Evolutionary conservation across 2,329 filamentous ascomycete species (phyloP), one percentile per base, ranked within the genome.

Genomic region (Escovopsis weberi): DNA sequence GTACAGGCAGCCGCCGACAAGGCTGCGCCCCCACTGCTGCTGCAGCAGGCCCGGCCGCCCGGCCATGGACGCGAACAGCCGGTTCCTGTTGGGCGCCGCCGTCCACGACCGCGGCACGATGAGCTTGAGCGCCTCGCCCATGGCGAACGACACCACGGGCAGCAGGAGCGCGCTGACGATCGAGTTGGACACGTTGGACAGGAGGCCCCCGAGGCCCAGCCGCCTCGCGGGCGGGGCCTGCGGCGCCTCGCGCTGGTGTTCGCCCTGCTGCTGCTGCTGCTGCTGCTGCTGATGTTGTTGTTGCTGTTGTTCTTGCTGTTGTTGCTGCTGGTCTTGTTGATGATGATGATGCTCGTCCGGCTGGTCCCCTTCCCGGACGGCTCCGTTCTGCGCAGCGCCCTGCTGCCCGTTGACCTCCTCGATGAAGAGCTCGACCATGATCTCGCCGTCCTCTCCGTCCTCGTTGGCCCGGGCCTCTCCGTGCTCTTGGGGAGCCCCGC

Each of bases 1-100:
- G 53, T 89, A 94, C 18, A 94, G 63, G 56, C 85, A 91, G 0
- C 91, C 91, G 1, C 91, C 91, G 1, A 91, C 72, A 3, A 98
- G 68, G 54, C 85, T 95, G 43, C 91, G 72, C 1, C 87, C 91
- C 86, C 91, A 96, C 45, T 80, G 78, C 51, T 83, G 76, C 55
- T 91, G 84, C 30, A 98, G 60, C 26, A 96, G 67, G 0, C 83
- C 80, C 0, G 75, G 74, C 3, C 72, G 66, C 33, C 67, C 47
- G 10, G 48, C 49, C 12, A 46, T 38, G 3, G 49, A 50, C 9
- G 50, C 45, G 44, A 41, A 41, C 28, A 48, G 44, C 50, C 53
- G 44, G 41, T 45, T 53, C 26, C 51, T 46, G 12, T 51, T 23
- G 2, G 67, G 60, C 8, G 63, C 61, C 0, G 65, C 63, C 9